These are phyloP conservation scores for Solanum etuberosum DNA, from an alignment of 257 asterid species.

Conservation along the genomic window DNA sequence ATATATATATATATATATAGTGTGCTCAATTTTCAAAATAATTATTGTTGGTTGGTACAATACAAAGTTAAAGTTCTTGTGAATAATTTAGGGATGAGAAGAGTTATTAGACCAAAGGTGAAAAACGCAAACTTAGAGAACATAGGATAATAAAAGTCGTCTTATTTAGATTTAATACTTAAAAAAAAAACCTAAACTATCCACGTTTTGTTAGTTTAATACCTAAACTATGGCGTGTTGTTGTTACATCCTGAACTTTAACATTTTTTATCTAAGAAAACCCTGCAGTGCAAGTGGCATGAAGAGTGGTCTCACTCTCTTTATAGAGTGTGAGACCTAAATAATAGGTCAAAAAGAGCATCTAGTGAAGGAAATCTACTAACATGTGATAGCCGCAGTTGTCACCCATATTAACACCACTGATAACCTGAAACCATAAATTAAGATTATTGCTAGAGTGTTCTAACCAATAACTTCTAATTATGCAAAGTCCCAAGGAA, in stretches of 20 bases:
- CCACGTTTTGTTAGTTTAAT: neutral
- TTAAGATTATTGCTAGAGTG: neutral
- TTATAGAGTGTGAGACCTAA: neutral
- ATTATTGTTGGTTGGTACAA: neutral
- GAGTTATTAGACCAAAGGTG: neutral
- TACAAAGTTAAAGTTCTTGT: neutral
- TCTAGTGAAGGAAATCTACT: conserved; percentile 16
- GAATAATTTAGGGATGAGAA: neutral
- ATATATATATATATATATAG: neutral
- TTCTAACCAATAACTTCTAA: neutral
- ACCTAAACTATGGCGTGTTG: neutral
- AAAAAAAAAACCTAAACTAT: neutral
- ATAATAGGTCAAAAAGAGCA: neutral
- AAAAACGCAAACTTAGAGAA: neutral
- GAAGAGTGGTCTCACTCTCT: neutral
- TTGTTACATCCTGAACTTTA: neutral
- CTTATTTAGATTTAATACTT: neutral
- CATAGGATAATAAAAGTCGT: neutral
- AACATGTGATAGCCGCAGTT: conserved; percentile 78
- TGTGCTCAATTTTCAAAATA: neutral
- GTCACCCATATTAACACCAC: conserved; percentile 89
- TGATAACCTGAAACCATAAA: conserved; percentile 53
- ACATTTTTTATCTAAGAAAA: neutral
- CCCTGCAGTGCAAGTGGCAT: neutral
- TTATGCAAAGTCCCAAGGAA: neutral